A percentile compares a stretch with the other conserved stretches of the same genome.
Evolutionary conservation across 2,329 filamentous ascomycete genomes (phyloP).

Genomic region (Diaporthe citrichinensis): DNA sequence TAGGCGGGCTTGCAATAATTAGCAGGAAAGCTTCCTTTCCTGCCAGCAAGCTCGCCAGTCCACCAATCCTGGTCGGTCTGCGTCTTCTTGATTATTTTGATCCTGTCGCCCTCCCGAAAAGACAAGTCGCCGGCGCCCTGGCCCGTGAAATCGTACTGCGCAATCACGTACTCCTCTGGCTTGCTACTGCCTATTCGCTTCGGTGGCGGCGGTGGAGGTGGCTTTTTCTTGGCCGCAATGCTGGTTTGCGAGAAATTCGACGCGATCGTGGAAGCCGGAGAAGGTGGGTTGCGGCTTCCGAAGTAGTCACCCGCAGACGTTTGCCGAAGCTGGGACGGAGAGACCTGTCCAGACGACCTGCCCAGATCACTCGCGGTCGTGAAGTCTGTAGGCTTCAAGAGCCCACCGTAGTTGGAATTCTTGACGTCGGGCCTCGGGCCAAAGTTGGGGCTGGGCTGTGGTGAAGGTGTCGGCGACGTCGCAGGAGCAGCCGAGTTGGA

Average conservation of each 20-base stretch:
- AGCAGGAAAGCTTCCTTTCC: slow-evolving; percentile 82
- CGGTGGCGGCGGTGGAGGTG: slow-evolving; percentile 78
- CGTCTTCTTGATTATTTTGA: slow-evolving; percentile 83
- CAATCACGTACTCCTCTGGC: slow-evolving; percentile 73
- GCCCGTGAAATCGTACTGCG: slow-evolving; percentile 81
- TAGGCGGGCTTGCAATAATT: slow-evolving; percentile 77
- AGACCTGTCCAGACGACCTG: slow-evolving; percentile 46
- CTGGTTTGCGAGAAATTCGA: slow-evolving; percentile 47
- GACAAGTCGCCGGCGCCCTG: slow-evolving; percentile 78
- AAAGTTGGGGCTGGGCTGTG: slow-evolving; percentile 49
- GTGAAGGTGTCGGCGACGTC: slow-evolving; percentile 41
- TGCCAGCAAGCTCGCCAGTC: slow-evolving; percentile 81
- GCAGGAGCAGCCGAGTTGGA: slow-evolving; percentile 43
- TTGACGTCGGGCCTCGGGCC: slow-evolving; percentile 49
- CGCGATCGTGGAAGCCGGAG: slow-evolving; percentile 47
- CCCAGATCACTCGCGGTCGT: slow-evolving; percentile 59
- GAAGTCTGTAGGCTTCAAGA: slow-evolving; percentile 60
- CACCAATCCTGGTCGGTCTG: slow-evolving; percentile 89
- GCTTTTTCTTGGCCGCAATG: slow-evolving; percentile 75
- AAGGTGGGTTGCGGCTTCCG: slow-evolving; percentile 43
- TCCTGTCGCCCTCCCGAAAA: slow-evolving; percentile 83
- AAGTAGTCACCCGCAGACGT: slow-evolving; percentile 53
- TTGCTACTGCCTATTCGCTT: slow-evolving; percentile 68
- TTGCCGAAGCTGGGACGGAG: slow-evolving; percentile 39
- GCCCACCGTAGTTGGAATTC: slow-evolving; percentile 47